These are phyloP conservation scores for Geotrichum citri-aurantii DNA, from an alignment of 1,139 yeast species.

Conservation along the genomic window DNA sequence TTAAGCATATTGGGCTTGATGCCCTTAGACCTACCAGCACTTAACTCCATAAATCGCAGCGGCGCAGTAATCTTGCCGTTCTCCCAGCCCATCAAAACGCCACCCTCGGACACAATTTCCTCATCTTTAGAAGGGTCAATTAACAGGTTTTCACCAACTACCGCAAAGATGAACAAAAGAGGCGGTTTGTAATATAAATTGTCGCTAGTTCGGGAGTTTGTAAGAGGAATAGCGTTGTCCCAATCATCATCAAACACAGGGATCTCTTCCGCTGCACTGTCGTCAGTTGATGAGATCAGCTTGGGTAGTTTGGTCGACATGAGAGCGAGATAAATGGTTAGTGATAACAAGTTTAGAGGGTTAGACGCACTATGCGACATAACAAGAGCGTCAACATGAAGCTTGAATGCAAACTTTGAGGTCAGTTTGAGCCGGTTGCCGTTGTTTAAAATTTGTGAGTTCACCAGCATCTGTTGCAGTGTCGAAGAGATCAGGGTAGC, in stretches of 20 bases:
- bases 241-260: slow-evolving; percentile 90
- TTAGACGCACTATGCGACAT: slow-evolving; percentile 55
- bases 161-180: slow-evolving; percentile 65
- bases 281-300: slow-evolving; percentile 57
- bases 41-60: slow-evolving; percentile 27
- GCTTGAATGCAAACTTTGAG: slow-evolving; percentile 64
- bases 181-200: slow-evolving; percentile 52
- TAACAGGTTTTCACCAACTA: slow-evolving; percentile 62
- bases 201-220: slow-evolving; percentile 29
- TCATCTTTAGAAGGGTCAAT: slow-evolving; percentile 82
- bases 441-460: slow-evolving; percentile 39
- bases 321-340: slow-evolving; percentile 75
- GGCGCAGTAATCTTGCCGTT: slow-evolving; percentile 53
- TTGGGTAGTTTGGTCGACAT: slow-evolving; percentile 73
- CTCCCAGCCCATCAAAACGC: slow-evolving; percentile 65
- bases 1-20: slow-evolving; percentile 29
- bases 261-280: slow-evolving; percentile 60
- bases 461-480: slow-evolving; percentile 30
- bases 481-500: slow-evolving; percentile 43
- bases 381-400: slow-evolving; percentile 73
- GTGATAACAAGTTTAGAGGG: slow-evolving; percentile 72
- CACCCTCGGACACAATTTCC: slow-evolving; percentile 81
- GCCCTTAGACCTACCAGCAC: slow-evolving; percentile 26
- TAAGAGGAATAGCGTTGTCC: slow-evolving; percentile 52
- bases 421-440: slow-evolving; percentile 53